Conservation (phyloP, 2,329 filamentous ascomycete species). For the Arthrobotrys conoides region DNA sequence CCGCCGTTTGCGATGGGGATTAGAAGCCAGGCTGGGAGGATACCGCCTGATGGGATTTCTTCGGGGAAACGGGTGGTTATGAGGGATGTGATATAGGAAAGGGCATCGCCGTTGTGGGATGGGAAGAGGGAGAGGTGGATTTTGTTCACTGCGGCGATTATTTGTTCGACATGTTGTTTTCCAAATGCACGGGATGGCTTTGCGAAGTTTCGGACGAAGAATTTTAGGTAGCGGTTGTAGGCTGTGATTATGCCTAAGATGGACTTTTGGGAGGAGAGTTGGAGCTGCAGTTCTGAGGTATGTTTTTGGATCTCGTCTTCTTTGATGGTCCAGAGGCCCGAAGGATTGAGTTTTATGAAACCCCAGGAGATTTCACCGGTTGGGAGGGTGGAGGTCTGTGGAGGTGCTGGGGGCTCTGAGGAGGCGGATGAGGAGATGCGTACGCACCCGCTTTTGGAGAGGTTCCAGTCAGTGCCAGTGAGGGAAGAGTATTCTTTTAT, state of each 20-base stretch:
- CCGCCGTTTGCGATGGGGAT: constrained; percentile 69
- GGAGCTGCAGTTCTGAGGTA: constrained; percentile 73
- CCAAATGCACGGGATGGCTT: constrained; percentile 72
- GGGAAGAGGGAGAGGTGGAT: constrained; percentile 72
- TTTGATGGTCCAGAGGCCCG: constrained; percentile 74
- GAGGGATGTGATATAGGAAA: constrained; percentile 72
- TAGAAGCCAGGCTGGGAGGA: constrained; percentile 69
- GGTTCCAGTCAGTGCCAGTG: constrained; percentile 74
- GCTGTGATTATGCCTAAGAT: constrained; percentile 74
- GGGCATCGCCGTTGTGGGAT: constrained; percentile 68
- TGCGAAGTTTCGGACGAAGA: constrained; percentile 74
- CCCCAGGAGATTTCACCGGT: constrained; percentile 73
- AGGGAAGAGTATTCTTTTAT: constrained; percentile 72
- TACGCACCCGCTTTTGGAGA: constrained; percentile 72
- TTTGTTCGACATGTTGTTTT: constrained; percentile 72
- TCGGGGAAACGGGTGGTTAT: constrained; percentile 71
- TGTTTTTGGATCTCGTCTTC: constrained; percentile 74
- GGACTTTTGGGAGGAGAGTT: constrained; percentile 72
- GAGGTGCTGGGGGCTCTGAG: not conserved
- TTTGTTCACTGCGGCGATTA: constrained; percentile 70
- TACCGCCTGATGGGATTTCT: constrained; percentile 66
- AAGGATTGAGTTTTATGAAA: constrained; percentile 73
- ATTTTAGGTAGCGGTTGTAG: constrained; percentile 71
- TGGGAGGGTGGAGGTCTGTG: constrained; percentile 67
- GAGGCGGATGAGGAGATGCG: constrained; percentile 19